Evolutionary conservation across 176 grass and related monocot species (phyloP).

Genomic region (Oryza brachyantha): DNA sequence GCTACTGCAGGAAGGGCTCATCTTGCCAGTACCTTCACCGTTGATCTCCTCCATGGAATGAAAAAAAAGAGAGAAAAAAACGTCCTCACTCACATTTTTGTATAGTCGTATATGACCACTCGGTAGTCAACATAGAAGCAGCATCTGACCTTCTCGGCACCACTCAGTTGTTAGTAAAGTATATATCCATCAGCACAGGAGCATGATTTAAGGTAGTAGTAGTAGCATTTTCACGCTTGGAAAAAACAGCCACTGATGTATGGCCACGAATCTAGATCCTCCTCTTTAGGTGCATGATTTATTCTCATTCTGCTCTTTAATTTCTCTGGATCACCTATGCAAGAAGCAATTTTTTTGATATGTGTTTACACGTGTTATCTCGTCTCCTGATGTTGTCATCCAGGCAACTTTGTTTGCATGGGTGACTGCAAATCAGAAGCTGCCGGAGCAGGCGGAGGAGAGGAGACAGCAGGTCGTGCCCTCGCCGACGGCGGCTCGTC

Average conservation of each 20-base stretch:
- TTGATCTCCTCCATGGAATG: constrained; percentile 30
- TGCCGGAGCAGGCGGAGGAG: too few relatives aligned
- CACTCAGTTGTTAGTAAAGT: constrained; percentile 23
- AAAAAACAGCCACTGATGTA: constrained; percentile 1
- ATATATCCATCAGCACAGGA: constrained; percentile 22
- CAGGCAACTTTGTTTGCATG: not conserved
- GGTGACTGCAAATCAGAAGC: not conserved
- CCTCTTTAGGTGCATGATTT: not conserved
- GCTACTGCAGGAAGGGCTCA: constrained; percentile 71
- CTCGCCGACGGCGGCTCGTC: too few relatives aligned
- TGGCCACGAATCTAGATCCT: not conserved
- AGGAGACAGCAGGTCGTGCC: not conserved
- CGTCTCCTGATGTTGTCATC: not conserved
- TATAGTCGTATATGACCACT: constrained; percentile 37
- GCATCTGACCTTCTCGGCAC: constrained; percentile 18
- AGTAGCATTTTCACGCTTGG: constrained; percentile 26
- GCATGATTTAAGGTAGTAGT: constrained; percentile 20
- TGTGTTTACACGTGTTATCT: too few relatives aligned
- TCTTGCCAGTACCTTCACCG: constrained; percentile 76
- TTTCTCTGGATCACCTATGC: not conserved
- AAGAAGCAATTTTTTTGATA: not conserved
- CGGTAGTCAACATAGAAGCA: constrained; percentile 36
- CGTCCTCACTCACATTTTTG: constrained; percentile 42
- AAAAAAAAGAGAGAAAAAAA: too few relatives aligned
- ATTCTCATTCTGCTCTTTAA: not conserved